Conservation (phyloP, 2,329 filamentous ascomycete genomes). For the Paraphaeosphaeria minitans region DNA sequence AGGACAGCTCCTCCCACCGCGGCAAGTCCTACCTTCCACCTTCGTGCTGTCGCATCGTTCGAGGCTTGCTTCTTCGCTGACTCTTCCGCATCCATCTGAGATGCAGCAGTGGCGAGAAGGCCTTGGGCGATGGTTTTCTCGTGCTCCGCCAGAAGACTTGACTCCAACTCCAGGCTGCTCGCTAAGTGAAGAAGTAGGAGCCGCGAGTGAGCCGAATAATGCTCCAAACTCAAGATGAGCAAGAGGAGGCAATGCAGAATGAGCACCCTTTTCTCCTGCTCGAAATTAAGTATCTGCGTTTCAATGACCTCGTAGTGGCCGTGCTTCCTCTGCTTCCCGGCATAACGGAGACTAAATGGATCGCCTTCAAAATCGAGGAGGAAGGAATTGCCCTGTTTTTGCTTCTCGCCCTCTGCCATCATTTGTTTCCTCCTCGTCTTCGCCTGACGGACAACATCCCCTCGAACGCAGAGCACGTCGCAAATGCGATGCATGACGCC, state of each 20-base stretch:
- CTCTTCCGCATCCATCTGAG: slow-evolving; percentile 73
- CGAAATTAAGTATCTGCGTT: slow-evolving; percentile 43
- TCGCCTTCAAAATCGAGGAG: slow-evolving; percentile 36
- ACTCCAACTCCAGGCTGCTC: slow-evolving; percentile 69
- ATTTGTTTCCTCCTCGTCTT: slow-evolving; percentile 41
- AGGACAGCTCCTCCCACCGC: slow-evolving; percentile 84
- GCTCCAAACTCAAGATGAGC: slow-evolving; percentile 73
- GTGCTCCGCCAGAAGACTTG: slow-evolving; percentile 67
- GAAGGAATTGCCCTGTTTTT: slow-evolving; percentile 29
- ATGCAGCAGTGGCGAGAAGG: slow-evolving; percentile 69
- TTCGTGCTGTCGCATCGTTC: slow-evolving; percentile 65
- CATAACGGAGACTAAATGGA: slow-evolving; percentile 22
- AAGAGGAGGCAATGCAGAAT: slow-evolving; percentile 74
- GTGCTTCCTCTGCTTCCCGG: slow-evolving; percentile 17
- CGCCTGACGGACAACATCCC: slow-evolving; percentile 34
- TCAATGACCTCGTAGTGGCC: slow-evolving; percentile 41
- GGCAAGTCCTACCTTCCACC: slow-evolving; percentile 83
- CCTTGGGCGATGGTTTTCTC: slow-evolving; percentile 76
- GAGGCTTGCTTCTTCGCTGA: slow-evolving; percentile 74
- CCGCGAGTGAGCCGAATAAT: slow-evolving; percentile 75
- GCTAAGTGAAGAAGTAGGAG: slow-evolving; percentile 72
- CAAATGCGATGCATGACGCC: slow-evolving; percentile 71
- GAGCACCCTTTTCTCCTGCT: slow-evolving; percentile 61
- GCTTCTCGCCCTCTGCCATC: slow-evolving; percentile 23
- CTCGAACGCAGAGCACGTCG: slow-evolving; percentile 59